These are phyloP conservation scores for Boletus bicolor DNA, from an alignment of 768 basidiomycete species.

Conservation along the genomic window DNA sequence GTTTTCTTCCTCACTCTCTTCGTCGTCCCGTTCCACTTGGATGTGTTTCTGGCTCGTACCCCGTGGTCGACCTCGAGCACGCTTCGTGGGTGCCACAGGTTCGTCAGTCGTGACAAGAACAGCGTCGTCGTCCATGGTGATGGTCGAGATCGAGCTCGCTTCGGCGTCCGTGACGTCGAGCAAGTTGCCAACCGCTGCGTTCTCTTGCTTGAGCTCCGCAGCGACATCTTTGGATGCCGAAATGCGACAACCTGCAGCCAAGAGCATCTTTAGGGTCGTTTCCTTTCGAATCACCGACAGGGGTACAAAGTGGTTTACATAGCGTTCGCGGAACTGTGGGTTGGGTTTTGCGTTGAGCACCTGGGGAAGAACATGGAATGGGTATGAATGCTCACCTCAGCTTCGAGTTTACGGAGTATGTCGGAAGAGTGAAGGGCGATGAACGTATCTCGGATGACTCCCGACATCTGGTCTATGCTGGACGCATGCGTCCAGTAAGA, in stretches of 20 bases:
- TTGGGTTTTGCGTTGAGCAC: neutral
- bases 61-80: slow-evolving; percentile 17
- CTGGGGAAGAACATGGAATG: neutral
- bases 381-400: slow-evolving; percentile 54
- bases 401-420: slow-evolving; percentile 66
- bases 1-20: slow-evolving; percentile 13
- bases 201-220: slow-evolving; percentile 14
- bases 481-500: slow-evolving; percentile 98
- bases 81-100: slow-evolving; percentile 1
- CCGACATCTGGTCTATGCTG: slow-evolving; percentile 84
- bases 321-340: slow-evolving; percentile 69
- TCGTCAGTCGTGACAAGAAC: slow-evolving; percentile 2
- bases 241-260: slow-evolving; percentile 44
- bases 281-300: slow-evolving; percentile 43
- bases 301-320: slow-evolving; percentile 68
- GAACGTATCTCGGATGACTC: slow-evolving; percentile 88
- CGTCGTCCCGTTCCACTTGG: slow-evolving; percentile 4
- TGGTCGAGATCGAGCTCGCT: slow-evolving; percentile 30
- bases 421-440: slow-evolving; percentile 88
- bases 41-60: slow-evolving; percentile 20
- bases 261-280: slow-evolving; percentile 39
- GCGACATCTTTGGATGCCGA: slow-evolving; percentile 42
- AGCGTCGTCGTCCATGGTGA: slow-evolving; percentile 6
- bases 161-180: slow-evolving; percentile 39
- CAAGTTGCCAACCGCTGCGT: slow-evolving; percentile 30